Evolutionary conservation across 1,284 basidiomycete genomes (phyloP).

Genomic region (Apiotrichum mycotoxinovorans): DNA sequence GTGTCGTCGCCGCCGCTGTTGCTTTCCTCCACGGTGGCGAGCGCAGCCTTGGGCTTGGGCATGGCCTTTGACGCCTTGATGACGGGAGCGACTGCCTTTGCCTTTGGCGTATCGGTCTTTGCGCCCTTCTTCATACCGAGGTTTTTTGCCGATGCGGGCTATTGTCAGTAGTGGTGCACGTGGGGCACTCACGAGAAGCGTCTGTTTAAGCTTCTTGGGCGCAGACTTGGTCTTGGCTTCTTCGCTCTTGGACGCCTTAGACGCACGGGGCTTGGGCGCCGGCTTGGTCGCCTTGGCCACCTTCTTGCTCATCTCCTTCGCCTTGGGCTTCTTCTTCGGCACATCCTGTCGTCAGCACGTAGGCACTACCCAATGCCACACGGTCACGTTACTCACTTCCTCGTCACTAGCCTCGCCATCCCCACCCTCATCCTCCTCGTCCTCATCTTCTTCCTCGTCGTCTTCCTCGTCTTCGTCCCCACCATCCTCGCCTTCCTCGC

Average conservation of each 20-base stretch:
- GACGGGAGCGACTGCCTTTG: neutral
- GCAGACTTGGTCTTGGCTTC: neutral
- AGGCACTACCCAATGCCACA: too few species aligned
- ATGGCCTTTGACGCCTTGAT: neutral
- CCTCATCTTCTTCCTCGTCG: neutral
- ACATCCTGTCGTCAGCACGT: too few species aligned
- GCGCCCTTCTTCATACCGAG: neutral
- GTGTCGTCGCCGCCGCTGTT: too few species aligned
- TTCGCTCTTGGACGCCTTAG: neutral
- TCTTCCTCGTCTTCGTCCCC: neutral
- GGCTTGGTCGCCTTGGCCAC: neutral
- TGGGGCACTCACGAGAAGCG: neutral
- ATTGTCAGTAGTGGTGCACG: too few species aligned
- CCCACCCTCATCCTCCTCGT: neutral
- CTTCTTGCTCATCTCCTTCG: slow-evolving; percentile 5
- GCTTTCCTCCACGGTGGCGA: neutral
- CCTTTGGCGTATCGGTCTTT: neutral
- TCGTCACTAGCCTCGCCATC: too few species aligned
- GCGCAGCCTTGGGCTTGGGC: neutral
- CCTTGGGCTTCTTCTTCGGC: neutral
- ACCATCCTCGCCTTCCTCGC: slow-evolving; percentile 14
- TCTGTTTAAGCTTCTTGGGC: slow-evolving; percentile 3
- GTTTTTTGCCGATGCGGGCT: too few species aligned
- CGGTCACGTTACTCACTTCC: neutral
- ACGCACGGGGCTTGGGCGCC: too few species aligned